Evolutionary conservation across 2,329 filamentous ascomycete genomes (phyloP), one percentile per base, ranked within the genome.

Genomic region (Huntiella savannae): DNA sequence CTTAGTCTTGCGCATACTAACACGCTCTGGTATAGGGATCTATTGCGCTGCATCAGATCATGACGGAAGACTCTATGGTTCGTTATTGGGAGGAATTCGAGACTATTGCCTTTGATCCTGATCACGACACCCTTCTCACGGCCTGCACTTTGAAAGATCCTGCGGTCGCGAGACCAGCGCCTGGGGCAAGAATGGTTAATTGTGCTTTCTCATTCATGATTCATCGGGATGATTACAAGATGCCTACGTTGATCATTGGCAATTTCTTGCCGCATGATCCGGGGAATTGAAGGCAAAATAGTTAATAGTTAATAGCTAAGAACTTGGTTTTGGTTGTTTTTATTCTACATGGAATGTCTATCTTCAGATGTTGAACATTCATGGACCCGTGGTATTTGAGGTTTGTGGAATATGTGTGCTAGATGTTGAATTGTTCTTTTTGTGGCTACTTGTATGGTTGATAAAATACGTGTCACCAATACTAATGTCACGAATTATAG

Each of bases 11-110:
- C 22, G 10, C n/a, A 32, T 38, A 42, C 39, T 52, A 40, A 47
- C 43, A 19, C 16, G 5, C 10, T 40, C n/a, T 35, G 17, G 8
- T n/a, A 3, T 51, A 94, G 87, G 91, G 91, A 51, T 92, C 92
- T 56, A 79, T 96, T 52, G 84, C 91, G 10, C 73, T 98, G 41
- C 91, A 98, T 59, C 87, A 98, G 60, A 92, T 98, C 52, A 75
- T 98, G 39, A 86, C 85, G 2, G 91, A 98, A 64, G 85, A 93
- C 51, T 92, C 87, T 36, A 75, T 94, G 50, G 91, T 96, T 46
- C 83, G 84, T 55, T 98, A 98, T 57, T 98, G 91, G 91, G 91
- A 98, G 62, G 94, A 98, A 57, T 98, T 98, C 57, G 87, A 88
- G 43, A 88, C 86, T 4, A 96, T 98, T 55, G 92, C 91, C 7